These are phyloP conservation scores for Echinochloa phyllopogon DNA, from an alignment of 176 grass and related monocot species.

Conservation along the genomic window DNA sequence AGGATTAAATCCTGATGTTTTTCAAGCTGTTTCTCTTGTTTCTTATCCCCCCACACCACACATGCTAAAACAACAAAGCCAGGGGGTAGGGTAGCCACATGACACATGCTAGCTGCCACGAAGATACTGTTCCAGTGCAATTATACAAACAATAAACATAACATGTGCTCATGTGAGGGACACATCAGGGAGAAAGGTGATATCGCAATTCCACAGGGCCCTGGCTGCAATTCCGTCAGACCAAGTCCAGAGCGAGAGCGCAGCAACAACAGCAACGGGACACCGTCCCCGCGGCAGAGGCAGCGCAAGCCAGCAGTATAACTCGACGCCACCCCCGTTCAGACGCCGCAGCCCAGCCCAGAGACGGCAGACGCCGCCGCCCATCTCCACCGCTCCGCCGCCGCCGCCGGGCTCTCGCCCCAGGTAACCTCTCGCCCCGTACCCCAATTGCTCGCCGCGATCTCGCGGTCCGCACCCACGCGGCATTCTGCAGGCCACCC, in stretches of 20 bases:
- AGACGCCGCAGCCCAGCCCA: background rate
- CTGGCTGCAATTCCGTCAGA: background rate
- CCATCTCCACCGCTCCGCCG: background rate
- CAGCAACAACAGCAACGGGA: constrained; percentile 7
- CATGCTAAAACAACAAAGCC: background rate
- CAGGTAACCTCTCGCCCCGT: constrained; percentile 3
- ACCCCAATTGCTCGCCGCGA: background rate
- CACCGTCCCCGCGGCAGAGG: constrained; percentile 11
- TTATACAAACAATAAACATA: no score
- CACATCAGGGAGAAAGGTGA: background rate
- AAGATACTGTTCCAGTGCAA: background rate
- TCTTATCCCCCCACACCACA: background rate
- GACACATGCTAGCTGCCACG: background rate
- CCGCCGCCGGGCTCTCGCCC: background rate
- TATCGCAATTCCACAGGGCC: background rate
- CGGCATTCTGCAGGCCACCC: background rate
- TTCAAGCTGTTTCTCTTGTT: background rate
- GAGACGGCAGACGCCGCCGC: background rate
- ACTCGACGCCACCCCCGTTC: constrained; percentile 15
- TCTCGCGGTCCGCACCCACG: background rate
- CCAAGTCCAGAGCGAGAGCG: background rate
- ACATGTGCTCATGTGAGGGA: background rate
- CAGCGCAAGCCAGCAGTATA: constrained; percentile 13
- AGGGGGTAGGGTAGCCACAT: background rate
- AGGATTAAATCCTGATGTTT: no score